These are phyloP conservation scores for Rhizopogon roseolus DNA, from an alignment of 768 basidiomycete species.

Conservation along the genomic window DNA sequence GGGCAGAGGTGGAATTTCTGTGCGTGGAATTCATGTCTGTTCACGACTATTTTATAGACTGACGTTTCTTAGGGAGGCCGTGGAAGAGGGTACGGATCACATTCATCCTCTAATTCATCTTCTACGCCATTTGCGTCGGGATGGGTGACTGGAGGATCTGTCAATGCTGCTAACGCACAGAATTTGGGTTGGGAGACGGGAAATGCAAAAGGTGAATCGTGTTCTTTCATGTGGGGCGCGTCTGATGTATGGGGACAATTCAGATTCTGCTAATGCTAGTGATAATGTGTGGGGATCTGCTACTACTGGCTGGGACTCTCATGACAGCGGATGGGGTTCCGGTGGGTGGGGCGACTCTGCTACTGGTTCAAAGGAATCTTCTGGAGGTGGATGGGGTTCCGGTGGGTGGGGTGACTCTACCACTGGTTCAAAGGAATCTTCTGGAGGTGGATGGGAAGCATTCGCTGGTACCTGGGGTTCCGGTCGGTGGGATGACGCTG, in stretches of 20 bases:
- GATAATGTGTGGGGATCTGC: background rate
- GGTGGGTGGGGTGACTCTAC: background rate
- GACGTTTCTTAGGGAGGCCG: conserved; percentile 4
- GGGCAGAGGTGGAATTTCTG: conserved; percentile 14
- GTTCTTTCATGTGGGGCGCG: background rate
- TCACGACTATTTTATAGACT: background rate
- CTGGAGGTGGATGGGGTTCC: background rate
- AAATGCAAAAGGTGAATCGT: background rate
- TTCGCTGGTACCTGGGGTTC: too few species aligned
- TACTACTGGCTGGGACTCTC: conserved; percentile 5
- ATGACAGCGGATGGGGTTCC: background rate
- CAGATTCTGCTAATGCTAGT: background rate
- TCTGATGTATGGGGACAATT: background rate
- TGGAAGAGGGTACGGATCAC: conserved; percentile 2
- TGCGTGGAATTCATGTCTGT: conserved; percentile 2
- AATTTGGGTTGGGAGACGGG: background rate
- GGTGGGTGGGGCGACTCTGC: background rate
- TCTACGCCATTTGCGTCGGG: background rate
- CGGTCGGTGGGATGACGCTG: background rate
- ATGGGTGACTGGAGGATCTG: conserved; percentile 3
- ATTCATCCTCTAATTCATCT: background rate
- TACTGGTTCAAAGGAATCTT: background rate
- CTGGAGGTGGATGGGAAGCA: background rate
- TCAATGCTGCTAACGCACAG: background rate
- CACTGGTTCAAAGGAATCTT: background rate